Evolutionary conservation across 2,329 filamentous ascomycete species (phyloP), one percentile per base, ranked within the genome.

Genomic region (Atkinsonella texensis): DNA sequence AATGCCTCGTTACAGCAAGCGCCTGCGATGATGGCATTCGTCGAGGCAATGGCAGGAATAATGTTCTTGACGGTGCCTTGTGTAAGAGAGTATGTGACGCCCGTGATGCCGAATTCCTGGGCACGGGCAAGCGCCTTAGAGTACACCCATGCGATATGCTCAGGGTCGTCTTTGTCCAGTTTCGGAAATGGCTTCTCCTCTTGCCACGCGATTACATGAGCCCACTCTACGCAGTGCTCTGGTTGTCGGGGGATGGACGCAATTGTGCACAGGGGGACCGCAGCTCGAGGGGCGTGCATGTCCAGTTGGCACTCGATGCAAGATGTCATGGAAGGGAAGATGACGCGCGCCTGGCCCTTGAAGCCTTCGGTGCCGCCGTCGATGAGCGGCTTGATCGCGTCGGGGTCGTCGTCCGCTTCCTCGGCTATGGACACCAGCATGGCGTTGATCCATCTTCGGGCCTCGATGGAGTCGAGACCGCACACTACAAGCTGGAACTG

Each of bases 61-160:
- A 98, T 98, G 69, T 98, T 98, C 70, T 98, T 98, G 61, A 98
- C 89, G 2, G 97, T 94, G 52, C 93, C 94, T 66, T 98, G 93
- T 0, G 94, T 96, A 67, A 96, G 83, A 6, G 87, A 85, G 68
- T 98, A 98, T 1, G 93, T 97, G 53, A 98, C 88, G 9, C 93
- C 94, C 0, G 81, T 68, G 59, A 98, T 98, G 60, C 86, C 84
- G 71, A 95, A 98, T 63, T 98, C 87, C 53, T 83, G 68, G 0
- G 93, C 89, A 38, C 93, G 86, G 46, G 78, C 70, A 15, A 91
- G 76, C 0, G 93, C 89, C 63, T 89, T 89, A 56, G 88, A 78
- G 68, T 88, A 97, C 4, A 98, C 78, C 93, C 93, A 98, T n/a
- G 84, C 87, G 62, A 98, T 93, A 68, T 98, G 93, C 64, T 94